Evolutionary conservation across 257 asterid species (phyloP).

Genomic region (Fraxinus americana): DNA sequence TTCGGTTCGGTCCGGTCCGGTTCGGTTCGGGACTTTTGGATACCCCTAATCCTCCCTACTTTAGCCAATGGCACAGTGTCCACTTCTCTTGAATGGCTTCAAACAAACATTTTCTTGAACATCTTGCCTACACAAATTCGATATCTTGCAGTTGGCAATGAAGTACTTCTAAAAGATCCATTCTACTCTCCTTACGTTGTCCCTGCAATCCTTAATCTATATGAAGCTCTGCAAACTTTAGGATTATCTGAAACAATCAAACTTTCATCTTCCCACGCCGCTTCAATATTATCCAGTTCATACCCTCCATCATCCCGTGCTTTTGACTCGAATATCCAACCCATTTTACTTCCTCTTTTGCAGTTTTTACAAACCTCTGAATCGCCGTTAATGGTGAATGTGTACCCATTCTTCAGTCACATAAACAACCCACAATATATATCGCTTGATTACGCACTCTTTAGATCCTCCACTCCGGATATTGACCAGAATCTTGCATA

Average conservation of each 20-base stretch:
- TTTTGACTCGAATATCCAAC: constrained; percentile 36
- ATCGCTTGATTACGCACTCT: constrained; percentile 53
- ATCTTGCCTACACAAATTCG: constrained; percentile 50
- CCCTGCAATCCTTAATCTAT: constrained; percentile 55
- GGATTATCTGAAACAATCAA: constrained; percentile 44
- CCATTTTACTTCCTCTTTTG: constrained; percentile 44
- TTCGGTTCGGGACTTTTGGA: no score
- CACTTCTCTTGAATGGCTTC: constrained; percentile 56
- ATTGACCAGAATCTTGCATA: constrained; percentile 46
- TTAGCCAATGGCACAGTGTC: constrained; percentile 48
- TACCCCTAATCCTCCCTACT: constrained; percentile 62
- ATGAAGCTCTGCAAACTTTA: constrained; percentile 50
- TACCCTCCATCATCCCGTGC: constrained; percentile 63
- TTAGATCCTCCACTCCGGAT: constrained; percentile 41
- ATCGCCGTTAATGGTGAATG: constrained; percentile 64
- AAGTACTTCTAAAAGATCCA: constrained; percentile 52
- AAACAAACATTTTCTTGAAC: constrained; percentile 47
- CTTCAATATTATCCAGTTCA: constrained; percentile 47
- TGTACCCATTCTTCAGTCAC: constrained; percentile 66
- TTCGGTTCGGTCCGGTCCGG: no score
- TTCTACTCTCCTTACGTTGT: constrained; percentile 49
- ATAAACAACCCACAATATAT: constrained; percentile 33
- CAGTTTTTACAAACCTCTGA: constrained; percentile 43
- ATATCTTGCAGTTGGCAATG: constrained; percentile 66
- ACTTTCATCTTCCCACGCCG: constrained; percentile 63